Conservation (phyloP, 345 rosid genomes). For the Laguncularia racemosa region DNA sequence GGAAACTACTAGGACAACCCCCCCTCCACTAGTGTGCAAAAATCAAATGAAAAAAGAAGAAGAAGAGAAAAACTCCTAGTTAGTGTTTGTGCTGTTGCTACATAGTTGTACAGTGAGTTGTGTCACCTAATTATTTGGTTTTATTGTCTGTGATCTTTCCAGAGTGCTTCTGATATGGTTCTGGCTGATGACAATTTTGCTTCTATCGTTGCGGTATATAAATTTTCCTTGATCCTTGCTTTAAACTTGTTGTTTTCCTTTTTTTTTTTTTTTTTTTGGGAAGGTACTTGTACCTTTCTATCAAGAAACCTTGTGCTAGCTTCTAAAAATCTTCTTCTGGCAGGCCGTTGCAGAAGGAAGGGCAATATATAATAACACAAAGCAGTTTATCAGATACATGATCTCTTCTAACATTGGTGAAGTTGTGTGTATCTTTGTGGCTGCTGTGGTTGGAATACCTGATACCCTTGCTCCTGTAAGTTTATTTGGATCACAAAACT, state of each 20-base stretch:
- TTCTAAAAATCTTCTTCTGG: constrained; percentile 18
- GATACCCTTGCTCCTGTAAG: constrained; percentile 99
- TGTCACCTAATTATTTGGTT: constrained; percentile 1
- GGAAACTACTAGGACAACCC: no score
- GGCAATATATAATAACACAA: constrained; percentile 96
- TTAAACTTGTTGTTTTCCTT: constrained; percentile 1
- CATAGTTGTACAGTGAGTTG: no score
- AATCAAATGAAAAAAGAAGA: no score
- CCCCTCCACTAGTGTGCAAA: no score
- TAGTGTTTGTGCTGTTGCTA: no score
- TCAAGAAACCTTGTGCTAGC: background rate
- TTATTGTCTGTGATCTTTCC: constrained; percentile 22
- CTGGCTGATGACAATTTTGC: constrained; percentile 99
- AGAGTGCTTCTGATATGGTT: constrained; percentile 99
- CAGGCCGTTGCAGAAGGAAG: constrained; percentile 99
- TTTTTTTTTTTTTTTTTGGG: background rate
- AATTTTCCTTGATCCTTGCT: constrained; percentile 9
- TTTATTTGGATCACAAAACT: constrained; percentile 17
- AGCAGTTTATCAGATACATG: constrained; percentile 99
- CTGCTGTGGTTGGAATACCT: constrained; percentile 97
- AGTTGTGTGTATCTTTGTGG: constrained; percentile 99
- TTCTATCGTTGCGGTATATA: constrained; percentile 83
- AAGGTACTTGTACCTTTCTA: background rate
- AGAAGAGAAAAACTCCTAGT: no score
- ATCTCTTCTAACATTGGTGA: constrained; percentile 99